phyloP scores from a whole-genome alignment of 176 grass and related monocot genomes.

The Eleusine coracana region DNA sequence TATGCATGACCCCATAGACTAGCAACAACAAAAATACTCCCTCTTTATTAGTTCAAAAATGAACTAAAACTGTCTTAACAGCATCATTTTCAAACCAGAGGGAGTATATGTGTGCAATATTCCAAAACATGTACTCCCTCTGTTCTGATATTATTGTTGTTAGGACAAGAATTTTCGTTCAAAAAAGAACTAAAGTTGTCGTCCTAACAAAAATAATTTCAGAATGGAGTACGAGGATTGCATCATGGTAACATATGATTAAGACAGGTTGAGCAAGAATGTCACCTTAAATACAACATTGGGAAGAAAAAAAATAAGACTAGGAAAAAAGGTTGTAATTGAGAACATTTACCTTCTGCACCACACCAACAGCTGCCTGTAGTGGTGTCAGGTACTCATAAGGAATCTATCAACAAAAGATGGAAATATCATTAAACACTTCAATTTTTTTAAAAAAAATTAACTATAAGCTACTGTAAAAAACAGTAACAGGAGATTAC shows the following conservation, averaged over 20 bases:
- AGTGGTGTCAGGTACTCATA: slow-evolving; percentile 96
- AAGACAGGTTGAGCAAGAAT: slow-evolving; percentile 10
- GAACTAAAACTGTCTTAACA: no score
- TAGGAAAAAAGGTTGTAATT: background rate
- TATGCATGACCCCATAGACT: slow-evolving; percentile 21
- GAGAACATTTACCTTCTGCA: slow-evolving; percentile 83
- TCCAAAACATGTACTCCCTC: slow-evolving; percentile 19
- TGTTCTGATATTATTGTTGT: no score
- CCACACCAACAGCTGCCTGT: slow-evolving; percentile 98
- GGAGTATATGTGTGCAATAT: background rate
- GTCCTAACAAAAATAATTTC: no score
- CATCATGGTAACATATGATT: background rate
- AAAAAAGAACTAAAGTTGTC: no score
- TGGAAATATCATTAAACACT: slow-evolving; percentile 22
- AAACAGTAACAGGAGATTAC: slow-evolving; percentile 16
- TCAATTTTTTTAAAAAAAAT: slow-evolving; percentile 33
- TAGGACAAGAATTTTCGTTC: no score
- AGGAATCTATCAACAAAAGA: slow-evolving; percentile 66
- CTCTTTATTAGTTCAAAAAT: no score
- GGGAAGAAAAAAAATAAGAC: slow-evolving; percentile 10
- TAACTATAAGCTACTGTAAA: slow-evolving; percentile 13
- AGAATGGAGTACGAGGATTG: background rate
- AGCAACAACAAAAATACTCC: background rate
- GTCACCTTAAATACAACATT: slow-evolving; percentile 20
- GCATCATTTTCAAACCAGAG: no score